These are phyloP conservation scores for Trichopus zeylanicus DNA, from an alignment of 116 monocot species.

Conservation along the genomic window DNA sequence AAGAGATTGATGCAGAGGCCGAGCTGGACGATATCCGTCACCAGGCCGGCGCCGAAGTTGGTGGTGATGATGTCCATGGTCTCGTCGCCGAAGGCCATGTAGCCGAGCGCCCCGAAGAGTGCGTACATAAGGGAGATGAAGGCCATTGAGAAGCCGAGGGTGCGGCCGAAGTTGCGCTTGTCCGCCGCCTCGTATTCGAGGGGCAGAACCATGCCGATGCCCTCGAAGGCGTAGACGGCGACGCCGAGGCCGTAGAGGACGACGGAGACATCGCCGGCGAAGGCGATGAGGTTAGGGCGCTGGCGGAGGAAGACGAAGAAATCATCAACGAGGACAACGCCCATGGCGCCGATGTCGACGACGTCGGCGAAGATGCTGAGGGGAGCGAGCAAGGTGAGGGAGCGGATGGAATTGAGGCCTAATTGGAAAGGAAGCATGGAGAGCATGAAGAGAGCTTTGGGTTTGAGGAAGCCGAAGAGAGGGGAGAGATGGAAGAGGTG, in stretches of 20 bases:
- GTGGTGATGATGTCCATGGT: slow-evolving; percentile 91
- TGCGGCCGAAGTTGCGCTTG: slow-evolving; percentile 49
- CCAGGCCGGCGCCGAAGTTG: slow-evolving; percentile 52
- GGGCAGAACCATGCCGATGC: slow-evolving; percentile 88
- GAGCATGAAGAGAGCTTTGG: slow-evolving; percentile 58
- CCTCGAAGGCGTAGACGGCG: slow-evolving; percentile 87
- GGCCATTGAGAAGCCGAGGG: slow-evolving; percentile 69
- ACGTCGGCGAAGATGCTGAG: slow-evolving; percentile 95
- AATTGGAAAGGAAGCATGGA: slow-evolving; percentile 81
- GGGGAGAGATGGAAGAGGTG: slow-evolving; percentile 26
- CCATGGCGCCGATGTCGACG: slow-evolving; percentile 88
- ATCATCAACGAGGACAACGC: slow-evolving; percentile 62
- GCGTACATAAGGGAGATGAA: slow-evolving; percentile 68
- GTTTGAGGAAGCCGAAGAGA: slow-evolving; percentile 11
- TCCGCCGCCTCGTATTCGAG: slow-evolving; percentile 65
- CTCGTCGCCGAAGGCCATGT: slow-evolving; percentile 71
- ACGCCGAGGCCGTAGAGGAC: slow-evolving; percentile 81
- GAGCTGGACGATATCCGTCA: slow-evolving; percentile 58
- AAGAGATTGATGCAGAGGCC: slow-evolving; percentile 89
- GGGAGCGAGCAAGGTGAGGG: slow-evolving; percentile 80
- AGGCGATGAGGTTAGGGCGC: slow-evolving; percentile 17
- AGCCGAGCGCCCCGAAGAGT: slow-evolving; percentile 69
- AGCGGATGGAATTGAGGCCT: slow-evolving; percentile 68
- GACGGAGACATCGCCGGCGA: slow-evolving; percentile 40
- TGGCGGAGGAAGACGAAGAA: slow-evolving; percentile 12